Conservation (phyloP, 805 yeast genomes). For the Candida easanensis region DNA sequence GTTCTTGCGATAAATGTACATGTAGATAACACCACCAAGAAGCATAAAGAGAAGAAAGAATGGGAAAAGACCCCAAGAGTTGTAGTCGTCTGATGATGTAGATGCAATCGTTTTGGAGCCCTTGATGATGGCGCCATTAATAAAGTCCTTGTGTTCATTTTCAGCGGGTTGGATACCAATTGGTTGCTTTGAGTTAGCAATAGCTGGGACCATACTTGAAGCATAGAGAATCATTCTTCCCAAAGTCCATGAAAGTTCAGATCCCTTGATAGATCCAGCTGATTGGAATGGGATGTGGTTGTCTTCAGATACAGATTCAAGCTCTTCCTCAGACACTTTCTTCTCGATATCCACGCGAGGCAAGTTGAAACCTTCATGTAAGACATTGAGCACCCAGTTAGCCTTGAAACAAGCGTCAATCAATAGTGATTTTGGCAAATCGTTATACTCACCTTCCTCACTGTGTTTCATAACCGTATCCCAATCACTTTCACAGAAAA, state of each 20-base stretch:
- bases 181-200: conserved; percentile 3
- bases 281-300: conserved; percentile 71
- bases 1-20: conserved; percentile 12
- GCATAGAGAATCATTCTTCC: conserved; percentile 87
- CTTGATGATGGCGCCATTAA: conserved; percentile 18
- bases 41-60: conserved; percentile 6
- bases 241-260: conserved; percentile 92
- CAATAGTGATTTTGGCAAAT: conserved; percentile 54
- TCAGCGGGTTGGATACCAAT: conserved; percentile 27
- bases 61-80: conserved; percentile 8
- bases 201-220: conserved; percentile 41
- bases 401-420: conserved; percentile 89
- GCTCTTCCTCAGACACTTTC: conserved; percentile 25
- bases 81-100: background rate
- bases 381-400: conserved; percentile 84
- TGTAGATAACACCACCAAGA: conserved; percentile 5
- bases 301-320: conserved; percentile 14
- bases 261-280: conserved; percentile 75
- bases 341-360: conserved; percentile 66
- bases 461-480: conserved; percentile 45
- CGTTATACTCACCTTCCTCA: conserved; percentile 54
- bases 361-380: conserved; percentile 89
- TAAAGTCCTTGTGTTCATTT: conserved; percentile 23
- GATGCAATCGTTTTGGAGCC: conserved; percentile 3
- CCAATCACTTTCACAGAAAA: conserved; percentile 83